Base-by-base conservation (phyloP, 176 grass and related monocot species). In the Paspalum notatum region DNA sequence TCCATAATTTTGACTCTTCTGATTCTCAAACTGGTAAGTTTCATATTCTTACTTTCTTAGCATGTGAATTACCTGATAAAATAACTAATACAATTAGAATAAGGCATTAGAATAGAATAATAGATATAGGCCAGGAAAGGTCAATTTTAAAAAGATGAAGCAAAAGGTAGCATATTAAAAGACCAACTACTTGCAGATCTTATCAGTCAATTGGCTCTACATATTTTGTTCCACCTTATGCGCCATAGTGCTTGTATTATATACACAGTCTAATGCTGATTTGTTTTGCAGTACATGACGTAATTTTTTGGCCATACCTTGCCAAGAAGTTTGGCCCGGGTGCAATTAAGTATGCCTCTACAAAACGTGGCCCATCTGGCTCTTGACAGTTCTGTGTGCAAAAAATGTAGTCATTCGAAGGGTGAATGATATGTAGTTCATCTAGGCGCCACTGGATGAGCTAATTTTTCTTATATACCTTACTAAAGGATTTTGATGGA, bases 21-120 rank as follows among this genome's bases (percentile, higher is more conserved):
- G 74, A 78, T 77, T 83, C 48, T 71, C 39, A 65, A 87, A 47
- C 65, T 48, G 85, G 85, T 87, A 72, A 78, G 63, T 43, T 75
- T 46, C 56, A 54, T 72, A 5, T 68, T 43, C 37, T n/a, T n/a
- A n/a, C n/a, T n/a, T n/a, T n/a, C n/a, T 62, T 47, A 59, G 15
- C 25, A 12, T 71, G 45, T 3, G 11, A 59, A 62, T 41, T 62
- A 27, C 16, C 53, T 2, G 11, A 62, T 62, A 24, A 26, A 49
- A 18, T 27, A 71, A 32, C 7, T 27, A 50, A 50, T 48, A 16
- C 49, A 49, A 1, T 49, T 71, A 6, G 2, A n/a, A 71, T 49
- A 24, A 49, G 26, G 15, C 1, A 3, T 7, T 54, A 24, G 51
- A 20, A 61, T 60, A 5, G 8, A n/a, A 24, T 40, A 20, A 61